phyloP scores from a whole-genome alignment of 2,329 filamentous ascomycete species.

The Botrytis porri region DNA sequence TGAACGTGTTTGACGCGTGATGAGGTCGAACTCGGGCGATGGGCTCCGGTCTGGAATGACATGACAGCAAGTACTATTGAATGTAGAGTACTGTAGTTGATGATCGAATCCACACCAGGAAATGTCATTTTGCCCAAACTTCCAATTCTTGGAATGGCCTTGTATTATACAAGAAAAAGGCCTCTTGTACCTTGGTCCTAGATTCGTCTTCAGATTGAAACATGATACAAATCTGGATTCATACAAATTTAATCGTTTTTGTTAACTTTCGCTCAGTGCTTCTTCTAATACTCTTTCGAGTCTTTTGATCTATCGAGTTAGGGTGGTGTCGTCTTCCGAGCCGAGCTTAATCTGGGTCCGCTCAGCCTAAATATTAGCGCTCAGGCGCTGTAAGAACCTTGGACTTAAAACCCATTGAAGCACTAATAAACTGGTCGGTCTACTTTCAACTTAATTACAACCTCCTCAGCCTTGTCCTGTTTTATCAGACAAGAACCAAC shows the following conservation, averaged over 20 bases:
- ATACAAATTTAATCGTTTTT: background rate
- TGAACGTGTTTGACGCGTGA: slow-evolving; percentile 11
- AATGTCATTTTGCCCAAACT: background rate
- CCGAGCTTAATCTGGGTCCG: slow-evolving; percentile 12
- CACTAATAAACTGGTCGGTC: background rate
- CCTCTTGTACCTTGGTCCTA: background rate
- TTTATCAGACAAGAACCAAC: background rate
- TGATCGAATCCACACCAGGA: background rate
- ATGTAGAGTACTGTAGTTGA: background rate
- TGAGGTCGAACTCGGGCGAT: slow-evolving; percentile 4
- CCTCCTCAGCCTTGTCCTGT: slow-evolving; percentile 4
- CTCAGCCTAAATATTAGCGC: slow-evolving; percentile 16
- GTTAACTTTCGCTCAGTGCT: background rate
- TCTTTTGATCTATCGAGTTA: background rate
- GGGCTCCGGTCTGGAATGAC: background rate
- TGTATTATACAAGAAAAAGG: no score
- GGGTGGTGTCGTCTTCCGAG: slow-evolving; percentile 5
- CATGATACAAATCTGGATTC: background rate
- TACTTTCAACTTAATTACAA: background rate
- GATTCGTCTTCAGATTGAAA: background rate
- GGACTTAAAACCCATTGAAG: background rate
- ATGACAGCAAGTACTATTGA: background rate
- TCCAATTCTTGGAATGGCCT: background rate
- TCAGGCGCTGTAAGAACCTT: slow-evolving; percentile 1
- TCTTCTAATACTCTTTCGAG: background rate